Evolutionary conservation across 176 grass and related monocot genomes (phyloP), one percentile per base, ranked within the genome.

Genomic region (Cenchrus purpureus): DNA sequence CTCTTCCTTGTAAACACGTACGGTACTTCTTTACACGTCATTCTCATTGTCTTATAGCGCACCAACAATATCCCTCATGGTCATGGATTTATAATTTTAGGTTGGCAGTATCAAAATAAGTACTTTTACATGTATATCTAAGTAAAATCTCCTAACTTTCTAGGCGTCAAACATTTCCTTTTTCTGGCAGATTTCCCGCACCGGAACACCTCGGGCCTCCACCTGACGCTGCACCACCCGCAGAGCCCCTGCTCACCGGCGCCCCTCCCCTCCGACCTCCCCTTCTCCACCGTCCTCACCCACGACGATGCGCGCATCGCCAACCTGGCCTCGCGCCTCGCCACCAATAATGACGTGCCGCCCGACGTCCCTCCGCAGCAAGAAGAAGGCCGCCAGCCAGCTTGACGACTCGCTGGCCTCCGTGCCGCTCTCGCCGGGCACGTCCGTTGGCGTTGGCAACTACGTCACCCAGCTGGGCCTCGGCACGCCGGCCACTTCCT

Each of bases 231-330:
- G 68, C 90, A 90, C 79, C 90, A 95, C 74, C 82, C 90, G 28
- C 85, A 69, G 70, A 88, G 88, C 85, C 87, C 89, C 57, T 98
- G 96, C 84, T 91, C 93, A 32, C 93, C 93, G 52, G 95, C 93
- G 22, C 87, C 91, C 0, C 78, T 90, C n/a, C 89, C 82, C 3
- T 43, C 66, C 12, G 80, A 83, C 87, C 71, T 92, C 34, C 76
- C 89, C 37, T 92, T 95, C 80, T 94, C 96, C 67, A 73, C 79
- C 19, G 54, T 98, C 17, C 78, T 98, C 34, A 49, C 73, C 68
- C 91, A 93, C 32, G 96, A 98, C 37, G 86, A 90, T 6, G 88
- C 86, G 0, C 91, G 96, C 57, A 84, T 83, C 45, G 83, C 81
- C 46, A 86, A 79, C 49, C 77, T 93, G 43, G 81, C 88, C 57